These are phyloP conservation scores for Phellinidium pouzarii DNA, from an alignment of 1,284 basidiomycete species.

Conservation along the genomic window DNA sequence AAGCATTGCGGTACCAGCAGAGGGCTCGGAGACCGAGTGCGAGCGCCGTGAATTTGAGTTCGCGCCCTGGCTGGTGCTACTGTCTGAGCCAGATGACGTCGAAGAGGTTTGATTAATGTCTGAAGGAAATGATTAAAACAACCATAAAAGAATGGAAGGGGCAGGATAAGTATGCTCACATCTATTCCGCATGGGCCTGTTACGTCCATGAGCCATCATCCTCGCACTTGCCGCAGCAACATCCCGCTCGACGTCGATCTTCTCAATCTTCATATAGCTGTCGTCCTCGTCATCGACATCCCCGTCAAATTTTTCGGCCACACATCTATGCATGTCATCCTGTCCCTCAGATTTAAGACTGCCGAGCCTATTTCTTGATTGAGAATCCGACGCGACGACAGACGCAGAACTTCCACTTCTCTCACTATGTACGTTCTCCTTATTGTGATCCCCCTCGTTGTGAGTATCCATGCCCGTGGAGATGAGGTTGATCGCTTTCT, in stretches of 20 bases:
- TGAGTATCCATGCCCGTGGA: background rate
- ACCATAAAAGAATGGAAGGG: background rate
- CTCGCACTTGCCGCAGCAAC: background rate
- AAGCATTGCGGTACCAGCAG: slow-evolving; percentile 13
- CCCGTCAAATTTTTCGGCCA: background rate
- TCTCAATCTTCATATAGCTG: slow-evolving; percentile 18
- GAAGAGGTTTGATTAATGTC: background rate
- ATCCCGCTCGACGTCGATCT: slow-evolving; percentile 15
- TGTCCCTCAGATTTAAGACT: background rate
- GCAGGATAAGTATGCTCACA: background rate
- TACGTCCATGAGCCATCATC: background rate
- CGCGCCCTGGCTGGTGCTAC: background rate
- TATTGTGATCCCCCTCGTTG: slow-evolving; percentile 5
- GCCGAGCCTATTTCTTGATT: background rate
- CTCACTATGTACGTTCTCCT: slow-evolving; percentile 9
- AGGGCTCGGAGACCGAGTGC: slow-evolving; percentile 17
- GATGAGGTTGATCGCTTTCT: slow-evolving; percentile 10
- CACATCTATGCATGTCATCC: background rate
- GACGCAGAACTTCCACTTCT: background rate
- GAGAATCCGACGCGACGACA: background rate
- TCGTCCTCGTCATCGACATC: slow-evolving; percentile 10
- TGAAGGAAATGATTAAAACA: background rate
- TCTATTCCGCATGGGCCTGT: background rate
- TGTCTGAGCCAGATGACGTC: background rate
- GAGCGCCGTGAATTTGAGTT: background rate